Evolutionary conservation across 495 filamentous ascomycete genomes (phyloP).

Genomic region (Xylaria cubensis): DNA sequence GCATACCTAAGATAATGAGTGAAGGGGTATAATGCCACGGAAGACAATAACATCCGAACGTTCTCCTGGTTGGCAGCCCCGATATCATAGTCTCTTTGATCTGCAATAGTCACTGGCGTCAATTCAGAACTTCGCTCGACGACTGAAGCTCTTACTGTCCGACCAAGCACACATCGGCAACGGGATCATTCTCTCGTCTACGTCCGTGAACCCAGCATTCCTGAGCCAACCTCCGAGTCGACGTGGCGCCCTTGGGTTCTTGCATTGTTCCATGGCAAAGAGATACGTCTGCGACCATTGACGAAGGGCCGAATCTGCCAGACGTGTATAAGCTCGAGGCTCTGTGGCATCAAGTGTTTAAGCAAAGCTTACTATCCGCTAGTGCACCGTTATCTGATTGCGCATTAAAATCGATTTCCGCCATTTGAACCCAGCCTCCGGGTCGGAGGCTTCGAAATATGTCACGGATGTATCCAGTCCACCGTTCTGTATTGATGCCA

Average conservation of each 20-base stretch:
- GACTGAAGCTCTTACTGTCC: slow-evolving; percentile 56
- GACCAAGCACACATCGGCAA: slow-evolving; percentile 80
- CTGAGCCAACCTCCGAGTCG: slow-evolving; percentile 67
- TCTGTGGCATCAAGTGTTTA: slow-evolving; percentile 16
- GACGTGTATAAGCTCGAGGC: slow-evolving; percentile 13
- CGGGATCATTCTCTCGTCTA: slow-evolving; percentile 71
- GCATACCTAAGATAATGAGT: slow-evolving; percentile 50
- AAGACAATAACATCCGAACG: slow-evolving; percentile 64
- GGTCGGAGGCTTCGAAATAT: slow-evolving; percentile 63
- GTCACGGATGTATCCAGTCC: slow-evolving; percentile 81
- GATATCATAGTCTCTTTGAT: slow-evolving; percentile 65
- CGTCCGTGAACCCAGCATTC: slow-evolving; percentile 74
- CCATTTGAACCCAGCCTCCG: slow-evolving; percentile 89
- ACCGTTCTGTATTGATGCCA: slow-evolving; percentile 78
- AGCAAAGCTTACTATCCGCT: slow-evolving; percentile 56
- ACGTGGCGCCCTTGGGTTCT: slow-evolving; percentile 73
- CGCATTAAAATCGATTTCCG: slow-evolving; percentile 85
- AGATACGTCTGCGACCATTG: slow-evolving; percentile 76
- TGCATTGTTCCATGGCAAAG: slow-evolving; percentile 67
- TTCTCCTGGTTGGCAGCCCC: slow-evolving; percentile 67
- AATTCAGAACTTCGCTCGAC: not conserved
- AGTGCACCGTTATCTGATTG: slow-evolving; percentile 91
- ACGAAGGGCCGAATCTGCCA: slow-evolving; percentile 68
- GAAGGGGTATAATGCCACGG: slow-evolving; percentile 69
- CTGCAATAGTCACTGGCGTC: slow-evolving; percentile 48